Evolutionary conservation across 305 asterid species (phyloP), one percentile per base, ranked within the genome.

Genomic region (Salvia sclarea): DNA sequence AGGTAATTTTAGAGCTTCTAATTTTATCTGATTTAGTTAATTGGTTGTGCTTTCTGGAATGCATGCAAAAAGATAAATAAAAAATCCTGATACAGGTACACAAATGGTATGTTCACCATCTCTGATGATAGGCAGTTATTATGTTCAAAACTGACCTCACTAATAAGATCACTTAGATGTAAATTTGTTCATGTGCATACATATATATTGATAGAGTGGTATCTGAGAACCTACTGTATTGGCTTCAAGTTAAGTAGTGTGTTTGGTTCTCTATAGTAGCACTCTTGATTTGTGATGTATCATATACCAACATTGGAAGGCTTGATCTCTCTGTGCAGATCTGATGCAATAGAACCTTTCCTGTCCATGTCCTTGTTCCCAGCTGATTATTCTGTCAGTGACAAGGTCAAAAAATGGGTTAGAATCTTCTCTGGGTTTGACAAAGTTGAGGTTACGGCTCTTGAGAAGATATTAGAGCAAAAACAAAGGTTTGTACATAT

Each of bases 381-480:
- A 50, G 40, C 73, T 67, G 90, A 86, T 35, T 86, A 83, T 76
- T 78, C 94, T 37, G 85, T 78, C 61, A 84, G 75, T 76, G 92
- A 92, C 64, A 85, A 78, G 85, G 95, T 85, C 48, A 77, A 69
- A 75, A 80, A 62, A 66, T 90, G 96, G 97, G 82, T 92, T 61
- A 86, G 82, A 76, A 75, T 84, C 66, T 90, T 90, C 80, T 75
- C 90, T 20, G 86, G 82, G 73, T 90, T 88, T 75, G 98, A 90
- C 82, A 92, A 90, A 77, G 85, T 90, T 14, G 98, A 90, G 81
- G 85, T 84, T 60, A 88, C 88, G 85, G 97, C 97, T 56, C 83
- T 92, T 58, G 98, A 92, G 84, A 92, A 90, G 87, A 91, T 92
- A 75, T 70, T 92, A 74, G 97, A 90, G 84, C 98, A 90, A 82